A percentile compares a stretch with the other conserved stretches of the same genome.
Evolutionary conservation across 2,329 filamentous ascomycete genomes (phyloP).

Genomic region (Fusarium miscanthi): DNA sequence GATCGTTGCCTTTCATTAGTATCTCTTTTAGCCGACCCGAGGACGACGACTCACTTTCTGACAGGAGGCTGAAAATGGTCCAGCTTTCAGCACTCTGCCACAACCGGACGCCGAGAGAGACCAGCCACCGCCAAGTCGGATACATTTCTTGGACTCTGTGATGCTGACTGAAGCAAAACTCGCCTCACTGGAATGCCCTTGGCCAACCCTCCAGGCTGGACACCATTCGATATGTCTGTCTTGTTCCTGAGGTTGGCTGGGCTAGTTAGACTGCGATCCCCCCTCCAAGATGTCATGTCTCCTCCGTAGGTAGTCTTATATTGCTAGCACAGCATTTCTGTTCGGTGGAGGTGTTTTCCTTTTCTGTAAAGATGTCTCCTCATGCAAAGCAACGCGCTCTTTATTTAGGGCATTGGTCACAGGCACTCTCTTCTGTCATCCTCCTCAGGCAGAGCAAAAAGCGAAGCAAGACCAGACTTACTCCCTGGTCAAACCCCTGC

Average conservation of each 20-base stretch:
- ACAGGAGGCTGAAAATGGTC: background rate
- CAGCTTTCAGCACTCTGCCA: background rate
- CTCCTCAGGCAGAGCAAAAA: slow-evolving; percentile 2
- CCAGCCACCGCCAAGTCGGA: slow-evolving; percentile 30
- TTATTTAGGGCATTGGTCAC: background rate
- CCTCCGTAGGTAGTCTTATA: background rate
- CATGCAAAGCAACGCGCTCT: slow-evolving; percentile 15
- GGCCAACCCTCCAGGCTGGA: background rate
- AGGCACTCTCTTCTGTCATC: background rate
- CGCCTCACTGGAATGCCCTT: background rate
- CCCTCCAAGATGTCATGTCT: background rate
- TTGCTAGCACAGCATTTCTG: background rate
- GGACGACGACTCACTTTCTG: background rate
- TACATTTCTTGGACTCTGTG: slow-evolving; percentile 3
- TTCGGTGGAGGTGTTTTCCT: background rate
- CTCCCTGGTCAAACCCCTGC: slow-evolving; percentile 25
- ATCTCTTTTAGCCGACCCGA: slow-evolving; percentile 29
- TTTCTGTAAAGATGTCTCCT: slow-evolving; percentile 10
- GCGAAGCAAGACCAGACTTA: slow-evolving; percentile 9
- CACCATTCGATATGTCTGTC: background rate
- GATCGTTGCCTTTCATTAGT: slow-evolving; percentile 2
- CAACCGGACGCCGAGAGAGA: slow-evolving; percentile 14
- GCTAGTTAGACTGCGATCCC: background rate
- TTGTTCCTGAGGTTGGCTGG: slow-evolving; percentile 13
- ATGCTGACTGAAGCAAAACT: slow-evolving; percentile 17